phyloP scores from a whole-genome alignment of 2,329 filamentous ascomycete genomes.

The Ceratocystis ficicola region DNA sequence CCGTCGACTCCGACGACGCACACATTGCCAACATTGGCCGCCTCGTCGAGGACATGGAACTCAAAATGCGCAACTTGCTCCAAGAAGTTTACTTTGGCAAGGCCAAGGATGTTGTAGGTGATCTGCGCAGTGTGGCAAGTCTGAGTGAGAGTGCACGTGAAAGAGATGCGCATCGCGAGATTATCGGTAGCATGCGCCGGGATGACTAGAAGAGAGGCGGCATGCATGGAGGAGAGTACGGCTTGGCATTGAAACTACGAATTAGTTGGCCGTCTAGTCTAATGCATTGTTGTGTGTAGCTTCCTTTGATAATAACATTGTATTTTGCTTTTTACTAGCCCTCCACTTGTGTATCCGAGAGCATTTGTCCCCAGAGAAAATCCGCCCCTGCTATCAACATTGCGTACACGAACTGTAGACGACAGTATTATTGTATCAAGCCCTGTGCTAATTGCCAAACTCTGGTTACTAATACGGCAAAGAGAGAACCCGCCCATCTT shows the following conservation, averaged over 20 bases:
- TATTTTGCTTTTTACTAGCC: not conserved
- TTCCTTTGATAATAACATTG: not conserved
- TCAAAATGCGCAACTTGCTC: slow-evolving; percentile 96
- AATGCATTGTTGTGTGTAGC: slow-evolving; percentile 10
- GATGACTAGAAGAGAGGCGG: not conserved
- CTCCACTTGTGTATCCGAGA: too few relatives aligned
- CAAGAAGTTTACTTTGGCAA: slow-evolving; percentile 99
- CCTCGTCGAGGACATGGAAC: slow-evolving; percentile 97
- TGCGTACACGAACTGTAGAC: not conserved
- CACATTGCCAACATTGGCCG: slow-evolving; percentile 93
- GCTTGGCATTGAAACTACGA: not conserved
- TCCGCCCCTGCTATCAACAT: too few relatives aligned
- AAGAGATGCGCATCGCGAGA: slow-evolving; percentile 72
- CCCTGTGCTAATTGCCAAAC: not conserved
- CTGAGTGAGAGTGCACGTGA: slow-evolving; percentile 77
- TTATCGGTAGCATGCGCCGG: slow-evolving; percentile 54
- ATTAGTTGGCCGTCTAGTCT: not conserved
- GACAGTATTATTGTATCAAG: not conserved
- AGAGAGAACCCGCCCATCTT: slow-evolving; percentile 3
- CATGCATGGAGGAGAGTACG: not conserved
- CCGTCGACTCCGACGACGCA: slow-evolving; percentile 77
- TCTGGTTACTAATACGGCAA: not conserved
- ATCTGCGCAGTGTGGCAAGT: slow-evolving; percentile 74
- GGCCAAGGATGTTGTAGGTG: slow-evolving; percentile 94
- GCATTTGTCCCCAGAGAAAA: too few relatives aligned